Conservation (phyloP, 2,329 filamentous ascomycete genomes). For the Colletotrichum sp. region DNA sequence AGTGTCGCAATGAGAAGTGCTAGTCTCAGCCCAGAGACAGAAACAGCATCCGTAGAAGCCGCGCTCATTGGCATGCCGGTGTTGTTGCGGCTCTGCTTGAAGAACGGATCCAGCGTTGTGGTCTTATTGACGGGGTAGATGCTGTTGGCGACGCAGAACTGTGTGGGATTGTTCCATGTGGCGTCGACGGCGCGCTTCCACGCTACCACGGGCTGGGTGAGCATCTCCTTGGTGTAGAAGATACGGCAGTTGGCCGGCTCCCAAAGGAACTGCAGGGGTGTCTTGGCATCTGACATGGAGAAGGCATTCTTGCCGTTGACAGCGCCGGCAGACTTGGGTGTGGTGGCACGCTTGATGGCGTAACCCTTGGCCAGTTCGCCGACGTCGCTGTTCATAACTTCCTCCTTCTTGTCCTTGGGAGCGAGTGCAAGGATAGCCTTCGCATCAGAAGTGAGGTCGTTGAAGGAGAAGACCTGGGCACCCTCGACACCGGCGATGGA, state of each 20-base stretch:
- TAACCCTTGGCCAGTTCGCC: slow-evolving; percentile 36
- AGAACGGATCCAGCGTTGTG: slow-evolving; percentile 24
- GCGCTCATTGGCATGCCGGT: background rate
- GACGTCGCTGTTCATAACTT: slow-evolving; percentile 29
- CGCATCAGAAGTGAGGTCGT: slow-evolving; percentile 31
- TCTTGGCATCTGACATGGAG: slow-evolving; percentile 30
- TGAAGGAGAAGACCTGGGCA: slow-evolving; percentile 37
- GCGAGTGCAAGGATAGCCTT: slow-evolving; percentile 27
- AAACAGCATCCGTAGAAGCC: background rate
- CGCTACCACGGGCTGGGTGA: slow-evolving; percentile 39
- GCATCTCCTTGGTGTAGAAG: slow-evolving; percentile 50
- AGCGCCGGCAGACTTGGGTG: slow-evolving; percentile 26
- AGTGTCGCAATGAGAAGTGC: slow-evolving; percentile 1
- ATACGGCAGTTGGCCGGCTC: slow-evolving; percentile 51
- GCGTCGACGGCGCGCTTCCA: slow-evolving; percentile 45
- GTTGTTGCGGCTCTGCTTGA: slow-evolving; percentile 11
- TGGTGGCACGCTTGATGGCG: slow-evolving; percentile 30
- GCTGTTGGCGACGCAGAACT: slow-evolving; percentile 37
- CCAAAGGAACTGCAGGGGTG: slow-evolving; percentile 50
- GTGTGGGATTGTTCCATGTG: slow-evolving; percentile 35
- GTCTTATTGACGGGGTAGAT: slow-evolving; percentile 23
- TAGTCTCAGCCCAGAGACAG: background rate
- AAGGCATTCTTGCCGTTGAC: slow-evolving; percentile 42
- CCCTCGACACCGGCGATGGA: slow-evolving; percentile 55
- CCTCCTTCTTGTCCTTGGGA: slow-evolving; percentile 17